These are phyloP conservation scores for Diaporthe vexans DNA, from an alignment of 2,329 filamentous ascomycete genomes.

Conservation along the genomic window DNA sequence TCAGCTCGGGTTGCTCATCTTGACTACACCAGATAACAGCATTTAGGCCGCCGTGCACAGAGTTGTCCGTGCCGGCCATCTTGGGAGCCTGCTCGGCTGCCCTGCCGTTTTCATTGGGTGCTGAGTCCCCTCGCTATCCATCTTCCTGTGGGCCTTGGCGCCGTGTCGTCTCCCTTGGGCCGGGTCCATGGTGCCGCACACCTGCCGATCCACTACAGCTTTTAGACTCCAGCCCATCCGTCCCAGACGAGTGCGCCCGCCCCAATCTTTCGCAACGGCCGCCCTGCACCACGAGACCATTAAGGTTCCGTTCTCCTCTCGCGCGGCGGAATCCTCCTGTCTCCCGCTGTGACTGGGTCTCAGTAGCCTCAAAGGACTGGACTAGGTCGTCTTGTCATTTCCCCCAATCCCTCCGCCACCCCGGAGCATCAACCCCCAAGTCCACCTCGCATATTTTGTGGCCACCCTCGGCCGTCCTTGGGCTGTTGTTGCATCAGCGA, in stretches of 20 bases:
- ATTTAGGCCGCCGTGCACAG: background rate
- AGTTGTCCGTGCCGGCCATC: background rate
- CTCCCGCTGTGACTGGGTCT: background rate
- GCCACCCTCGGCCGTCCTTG: background rate
- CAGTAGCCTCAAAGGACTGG: background rate
- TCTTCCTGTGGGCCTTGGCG: slow-evolving; percentile 24
- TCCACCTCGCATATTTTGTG: background rate
- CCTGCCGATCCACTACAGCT: slow-evolving; percentile 16
- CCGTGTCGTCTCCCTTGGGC: slow-evolving; percentile 32
- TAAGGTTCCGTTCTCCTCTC: slow-evolving; percentile 25
- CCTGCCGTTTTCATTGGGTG: background rate
- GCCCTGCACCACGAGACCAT: slow-evolving; percentile 21
- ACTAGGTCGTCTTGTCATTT: slow-evolving; percentile 4
- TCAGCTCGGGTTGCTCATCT: background rate
- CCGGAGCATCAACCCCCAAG: background rate
- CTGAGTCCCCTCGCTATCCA: background rate
- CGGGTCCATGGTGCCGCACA: slow-evolving; percentile 30
- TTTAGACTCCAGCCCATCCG: slow-evolving; percentile 31
- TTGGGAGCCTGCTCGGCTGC: background rate
- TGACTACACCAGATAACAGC: background rate
- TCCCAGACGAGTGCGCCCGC: slow-evolving; percentile 4
- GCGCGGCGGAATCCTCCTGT: slow-evolving; percentile 28
- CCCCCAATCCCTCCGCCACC: background rate
- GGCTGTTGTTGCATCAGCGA: background rate
- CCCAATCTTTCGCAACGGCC: slow-evolving; percentile 16